Conservation (phyloP, 345 rosid genomes). For the Boechera divaricarpa region DNA sequence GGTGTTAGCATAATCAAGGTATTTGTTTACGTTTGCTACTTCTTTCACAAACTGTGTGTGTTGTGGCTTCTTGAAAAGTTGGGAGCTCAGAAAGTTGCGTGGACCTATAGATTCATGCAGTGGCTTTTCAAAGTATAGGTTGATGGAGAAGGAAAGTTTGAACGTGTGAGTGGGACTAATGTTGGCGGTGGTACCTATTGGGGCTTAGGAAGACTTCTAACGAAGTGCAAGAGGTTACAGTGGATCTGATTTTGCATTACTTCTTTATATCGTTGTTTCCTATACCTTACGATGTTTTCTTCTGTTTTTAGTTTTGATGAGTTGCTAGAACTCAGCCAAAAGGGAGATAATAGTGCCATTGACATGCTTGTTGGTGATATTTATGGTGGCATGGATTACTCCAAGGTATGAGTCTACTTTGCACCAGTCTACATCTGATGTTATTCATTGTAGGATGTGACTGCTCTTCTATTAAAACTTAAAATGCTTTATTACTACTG, state of each 20-base stretch:
- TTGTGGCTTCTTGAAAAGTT: background rate
- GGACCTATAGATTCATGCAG: background rate
- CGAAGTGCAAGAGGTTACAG: slow-evolving; percentile 87
- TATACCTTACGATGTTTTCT: slow-evolving; percentile 21
- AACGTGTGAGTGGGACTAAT: slow-evolving; percentile 97
- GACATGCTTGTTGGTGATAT: slow-evolving; percentile 99
- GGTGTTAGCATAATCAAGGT: slow-evolving; percentile 99
- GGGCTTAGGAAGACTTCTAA: slow-evolving; percentile 95
- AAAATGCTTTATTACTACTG: background rate
- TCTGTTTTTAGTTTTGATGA: slow-evolving; percentile 78
- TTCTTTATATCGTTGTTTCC: slow-evolving; percentile 1
- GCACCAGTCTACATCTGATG: slow-evolving; percentile 4
- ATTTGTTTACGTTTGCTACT: slow-evolving; percentile 31
- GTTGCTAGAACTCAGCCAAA: slow-evolving; percentile 94
- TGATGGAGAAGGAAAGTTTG: slow-evolving; percentile 96
- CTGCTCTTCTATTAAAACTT: background rate
- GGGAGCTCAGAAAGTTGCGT: background rate
- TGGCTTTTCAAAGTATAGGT: slow-evolving; percentile 55
- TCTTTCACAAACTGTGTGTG: slow-evolving; percentile 1
- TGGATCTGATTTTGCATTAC: slow-evolving; percentile 29
- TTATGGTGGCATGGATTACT: slow-evolving; percentile 95
- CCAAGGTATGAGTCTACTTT: slow-evolving; percentile 62
- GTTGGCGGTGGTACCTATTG: slow-evolving; percentile 99
- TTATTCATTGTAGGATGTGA: slow-evolving; percentile 13
- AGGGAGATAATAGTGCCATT: slow-evolving; percentile 88